Conservation (phyloP, 139 green algal genomes). For the Auxenochlorella pyrenoidosa region DNA sequence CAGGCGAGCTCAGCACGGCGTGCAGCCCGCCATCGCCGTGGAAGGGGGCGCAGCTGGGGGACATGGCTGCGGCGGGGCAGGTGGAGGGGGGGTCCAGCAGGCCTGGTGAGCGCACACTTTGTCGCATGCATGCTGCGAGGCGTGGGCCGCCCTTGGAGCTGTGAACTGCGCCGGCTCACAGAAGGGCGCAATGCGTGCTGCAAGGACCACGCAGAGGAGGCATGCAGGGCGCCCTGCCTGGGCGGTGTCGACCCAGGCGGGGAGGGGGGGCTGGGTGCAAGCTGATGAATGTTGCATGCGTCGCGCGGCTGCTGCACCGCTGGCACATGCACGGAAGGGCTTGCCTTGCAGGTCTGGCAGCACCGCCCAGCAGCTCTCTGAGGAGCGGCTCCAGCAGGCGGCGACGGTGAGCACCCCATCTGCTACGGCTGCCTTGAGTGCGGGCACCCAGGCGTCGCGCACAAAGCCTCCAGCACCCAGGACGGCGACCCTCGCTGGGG, state of each 20-base stretch:
- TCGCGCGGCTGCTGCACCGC: no score
- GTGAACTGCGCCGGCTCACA: no score
- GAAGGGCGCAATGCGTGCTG: no score
- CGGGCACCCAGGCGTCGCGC: neutral
- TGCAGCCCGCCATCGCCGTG: conserved; percentile 20
- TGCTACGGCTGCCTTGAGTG: neutral
- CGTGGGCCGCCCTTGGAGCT: no score
- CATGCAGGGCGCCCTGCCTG: no score
- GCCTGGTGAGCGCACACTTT: no score
- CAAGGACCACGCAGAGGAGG: neutral
- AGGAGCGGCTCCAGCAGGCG: neutral
- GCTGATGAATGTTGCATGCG: no score
- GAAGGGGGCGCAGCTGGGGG: neutral
- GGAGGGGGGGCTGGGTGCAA: no score
- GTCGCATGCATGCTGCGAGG: no score
- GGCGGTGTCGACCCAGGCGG: no score
- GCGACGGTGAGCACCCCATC: no score
- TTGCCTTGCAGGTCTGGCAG: conserved; percentile 7
- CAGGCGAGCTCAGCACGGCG: neutral
- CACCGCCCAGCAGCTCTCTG: neutral
- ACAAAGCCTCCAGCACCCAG: conserved; percentile 3
- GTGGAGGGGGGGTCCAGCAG: neutral
- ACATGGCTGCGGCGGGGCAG: neutral
- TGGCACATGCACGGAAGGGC: no score
- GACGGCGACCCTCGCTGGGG: neutral